Conservation (phyloP, 2,329 filamentous ascomycete genomes). For the Arthroderma sp. region DNA sequence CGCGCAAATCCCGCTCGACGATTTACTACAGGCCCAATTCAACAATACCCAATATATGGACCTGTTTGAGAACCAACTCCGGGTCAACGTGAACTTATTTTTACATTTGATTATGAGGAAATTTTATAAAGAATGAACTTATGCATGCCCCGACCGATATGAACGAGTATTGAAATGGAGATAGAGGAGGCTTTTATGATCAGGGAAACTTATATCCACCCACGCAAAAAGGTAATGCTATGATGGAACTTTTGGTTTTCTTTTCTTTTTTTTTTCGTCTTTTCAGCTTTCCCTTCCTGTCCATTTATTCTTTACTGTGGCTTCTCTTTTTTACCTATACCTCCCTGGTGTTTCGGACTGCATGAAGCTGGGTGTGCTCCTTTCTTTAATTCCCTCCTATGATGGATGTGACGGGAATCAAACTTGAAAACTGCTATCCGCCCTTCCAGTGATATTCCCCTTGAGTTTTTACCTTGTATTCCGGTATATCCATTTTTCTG, state of each 20-base stretch:
- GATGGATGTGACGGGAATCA: neutral
- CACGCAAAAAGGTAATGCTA: neutral
- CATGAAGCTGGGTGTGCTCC: neutral
- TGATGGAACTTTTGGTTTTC: conserved; percentile 7
- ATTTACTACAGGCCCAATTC: conserved; percentile 90
- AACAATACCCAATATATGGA: conserved; percentile 95
- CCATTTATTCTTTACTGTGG: neutral
- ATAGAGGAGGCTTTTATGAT: neutral
- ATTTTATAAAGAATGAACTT: conserved; percentile 53
- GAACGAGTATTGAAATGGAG: conserved; percentile 2
- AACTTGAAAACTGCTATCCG: neutral
- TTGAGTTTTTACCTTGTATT: neutral
- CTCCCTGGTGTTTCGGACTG: neutral
- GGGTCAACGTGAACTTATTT: conserved; percentile 91
- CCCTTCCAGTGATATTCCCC: neutral
- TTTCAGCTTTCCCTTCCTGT: neutral
- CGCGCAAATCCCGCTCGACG: conserved; percentile 72
- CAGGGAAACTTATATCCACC: neutral
- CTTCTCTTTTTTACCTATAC: neutral
- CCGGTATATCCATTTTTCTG: neutral
- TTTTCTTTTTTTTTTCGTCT: conserved; percentile 1
- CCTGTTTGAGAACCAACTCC: conserved; percentile 74
- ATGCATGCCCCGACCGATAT: neutral
- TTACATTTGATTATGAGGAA: conserved; percentile 97
- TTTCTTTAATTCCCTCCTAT: no score